Evolutionary conservation across 2,329 filamentous ascomycete species (phyloP), one percentile per base, ranked within the genome.

Genomic region (Ceratocystis colombiana): DNA sequence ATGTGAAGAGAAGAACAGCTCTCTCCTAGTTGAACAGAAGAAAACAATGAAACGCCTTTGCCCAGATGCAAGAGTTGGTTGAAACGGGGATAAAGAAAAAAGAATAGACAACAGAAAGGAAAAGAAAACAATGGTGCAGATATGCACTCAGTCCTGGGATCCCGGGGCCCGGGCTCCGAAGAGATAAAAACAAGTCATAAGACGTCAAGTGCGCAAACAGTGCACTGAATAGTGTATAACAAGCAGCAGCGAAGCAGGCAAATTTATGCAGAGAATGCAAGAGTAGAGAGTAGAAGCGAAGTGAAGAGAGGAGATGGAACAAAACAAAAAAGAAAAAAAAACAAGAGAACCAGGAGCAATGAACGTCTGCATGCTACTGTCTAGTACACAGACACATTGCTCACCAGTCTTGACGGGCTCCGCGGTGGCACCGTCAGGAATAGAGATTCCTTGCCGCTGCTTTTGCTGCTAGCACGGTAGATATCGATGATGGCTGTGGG

Each of bases 341-440:
- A 45, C 1, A 45, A 17, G 17, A n/a, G 8, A 48, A 22, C 8
- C 20, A 28, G 20, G 20, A 22, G 20, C 46, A 48, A 5, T 10
- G 7, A 15, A 3, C 12, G 0, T 15, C 20, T 20, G 37, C 10
- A 15, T 25, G 33, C 25, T 3, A 22, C 15, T 10, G 22, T 62
- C 61, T 62, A 59, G 25, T 59, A 59, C 7, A 59, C 55, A 17
- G 55, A 59, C 55, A 59, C 55, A n/a, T 57, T 53, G 28, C 44
- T 12, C 69, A 82, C 78, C 69, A 84, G 71, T 69, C 80, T 76
- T 68, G 78, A 74, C 25, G 81, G 76, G 71, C 79, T 82, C 71
- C 79, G 77, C 55, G 78, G 74, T 69, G 80, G 79, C 70, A 83
- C 74, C 1, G 61, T 57, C 20, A 67, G 66, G 48, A 67, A 67